Base-by-base conservation (phyloP, 1,139 yeast species). In the Suhomyces bolitotheri region DNA sequence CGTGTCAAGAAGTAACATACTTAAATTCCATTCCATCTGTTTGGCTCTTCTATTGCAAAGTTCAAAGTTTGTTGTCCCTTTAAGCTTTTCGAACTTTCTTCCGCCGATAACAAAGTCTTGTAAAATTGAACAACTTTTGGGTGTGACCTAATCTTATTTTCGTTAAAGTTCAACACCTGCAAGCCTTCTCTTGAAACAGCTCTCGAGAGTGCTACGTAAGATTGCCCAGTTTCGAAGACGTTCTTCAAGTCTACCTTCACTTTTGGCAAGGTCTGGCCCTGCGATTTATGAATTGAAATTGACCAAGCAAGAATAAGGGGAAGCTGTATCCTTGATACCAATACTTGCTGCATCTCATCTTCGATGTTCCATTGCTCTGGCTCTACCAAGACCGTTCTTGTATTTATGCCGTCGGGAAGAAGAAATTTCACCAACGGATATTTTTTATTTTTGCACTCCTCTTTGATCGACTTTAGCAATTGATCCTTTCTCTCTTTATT, bases 221-320 rank as follows among this genome's bases (percentile, higher is more conserved):
- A 46, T 20, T 49, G 53, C 14, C 54, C 54, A 21, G 80, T 83
- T 54, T 90, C 98, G 60, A 92, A 92, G 0, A 85, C 81, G 40
- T 72, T 69, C 24, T 73, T 68, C 43, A 92, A 67, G 57, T 94
- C 96, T 5, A 92, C 96, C 48, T 78, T 78, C 2, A 88, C 96
- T 46, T 78, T 76, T 3, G 84, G 83, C 32, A 92, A 64, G 0
- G 98, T 90, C 57, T 94, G 98, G 2, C 98, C 98, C 56, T 92
- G 98, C 0, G 97, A 82, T 60, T 92, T 92, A 57, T 92, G 99
- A 33, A 92, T 90, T 0, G 97, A 88, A 27, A 92, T 62, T 0
- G 98, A 90, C 97, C 97, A 92, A 0, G 98, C 96, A 12, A 90
- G 65, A 50, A 89, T 82, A 34, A 92, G 63, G 0, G 99, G 99